Evolutionary conservation across 495 filamentous ascomycete genomes (phyloP), one percentile per base, ranked within the genome.

Genomic region (Neurospora sp.): DNA sequence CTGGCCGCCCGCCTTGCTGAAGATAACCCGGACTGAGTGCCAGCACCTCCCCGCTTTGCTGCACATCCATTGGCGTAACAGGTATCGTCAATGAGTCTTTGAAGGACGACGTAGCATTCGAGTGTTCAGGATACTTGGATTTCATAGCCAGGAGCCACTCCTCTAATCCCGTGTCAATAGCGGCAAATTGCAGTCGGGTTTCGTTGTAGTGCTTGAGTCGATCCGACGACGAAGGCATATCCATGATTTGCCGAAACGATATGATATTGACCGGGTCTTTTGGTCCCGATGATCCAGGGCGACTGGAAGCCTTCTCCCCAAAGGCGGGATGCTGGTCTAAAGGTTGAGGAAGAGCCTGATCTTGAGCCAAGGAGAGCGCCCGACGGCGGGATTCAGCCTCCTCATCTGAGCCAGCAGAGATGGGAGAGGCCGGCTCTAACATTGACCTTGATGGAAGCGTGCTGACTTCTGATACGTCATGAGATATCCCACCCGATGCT

Each of bases 201-300:
- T 89, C 87, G 75, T 93, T 86, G 78, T 90, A 96, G 1, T 89
- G 88, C 42, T 84, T 81, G 66, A 94, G 90, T 31, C 93, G 89
- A 46, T 94, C 91, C 35, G 85, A 77, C 0, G 87, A 76, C 7
- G 86, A 84, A 23, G 86, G 85, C 41, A 93, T 83, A 5, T 87
- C 87, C 69, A 93, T 82, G 69, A 96, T 95, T 44, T 94, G 90
- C 31, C 91, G 87, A 81, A 94, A 94, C 7, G 87, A 81, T 31
- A 87, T 77, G 11, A 88, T 80, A 70, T 83, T 88, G 31, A 82
- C 77, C 18, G 78, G 73, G 10, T 79, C 74, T 62, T 71, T 76
- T 20, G 69, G 66, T 10, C 79, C 39, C 10, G 46, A n/a, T 37
- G 70, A 27, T 6, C 11, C 16, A 6, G 48, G 12, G 39, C 11